phyloP scores from a whole-genome alignment of 2,329 filamentous ascomycete species.

The Exophiala xenobiotica region DNA sequence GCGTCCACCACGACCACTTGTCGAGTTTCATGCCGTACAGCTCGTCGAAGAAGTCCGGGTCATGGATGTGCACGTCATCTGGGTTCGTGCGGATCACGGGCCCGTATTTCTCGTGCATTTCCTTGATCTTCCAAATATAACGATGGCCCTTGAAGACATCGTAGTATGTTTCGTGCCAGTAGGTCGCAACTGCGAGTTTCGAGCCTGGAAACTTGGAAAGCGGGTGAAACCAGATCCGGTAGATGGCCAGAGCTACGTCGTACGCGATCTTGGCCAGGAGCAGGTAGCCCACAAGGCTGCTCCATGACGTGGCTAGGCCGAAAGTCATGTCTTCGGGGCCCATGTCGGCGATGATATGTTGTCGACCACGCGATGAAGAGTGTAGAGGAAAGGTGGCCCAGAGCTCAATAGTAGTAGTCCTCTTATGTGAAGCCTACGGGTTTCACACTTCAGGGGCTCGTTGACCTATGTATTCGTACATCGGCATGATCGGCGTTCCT shows the following conservation, averaged over 20 bases:
- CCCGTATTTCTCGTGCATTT: slow-evolving; percentile 40
- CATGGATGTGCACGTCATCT: slow-evolving; percentile 27
- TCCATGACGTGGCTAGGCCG: slow-evolving; percentile 17
- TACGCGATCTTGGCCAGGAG: slow-evolving; percentile 12
- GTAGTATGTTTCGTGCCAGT: slow-evolving; percentile 38
- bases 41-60: slow-evolving; percentile 25
- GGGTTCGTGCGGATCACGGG: slow-evolving; percentile 27
- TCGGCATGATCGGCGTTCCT: not conserved
- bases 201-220: slow-evolving; percentile 36
- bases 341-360: not conserved
- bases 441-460: not conserved
- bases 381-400: not conserved
- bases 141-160: slow-evolving; percentile 33
- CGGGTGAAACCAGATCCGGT: slow-evolving; percentile 33
- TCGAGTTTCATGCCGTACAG: slow-evolving; percentile 27
- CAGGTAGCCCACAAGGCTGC: slow-evolving; percentile 11
- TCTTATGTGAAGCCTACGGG: not conserved
- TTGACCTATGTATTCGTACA: not conserved
- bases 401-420: not conserved
- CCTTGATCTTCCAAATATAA: slow-evolving; percentile 35
- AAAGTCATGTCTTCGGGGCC: slow-evolving; percentile 11
- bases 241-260: slow-evolving; percentile 16
- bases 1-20: slow-evolving; percentile 25
- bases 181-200: slow-evolving; percentile 35
- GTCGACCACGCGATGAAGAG: too few species aligned